Evolutionary conservation across 345 rosid species (phyloP), one percentile per base, ranked within the genome.

Genomic region (Nasturtium officinale): DNA sequence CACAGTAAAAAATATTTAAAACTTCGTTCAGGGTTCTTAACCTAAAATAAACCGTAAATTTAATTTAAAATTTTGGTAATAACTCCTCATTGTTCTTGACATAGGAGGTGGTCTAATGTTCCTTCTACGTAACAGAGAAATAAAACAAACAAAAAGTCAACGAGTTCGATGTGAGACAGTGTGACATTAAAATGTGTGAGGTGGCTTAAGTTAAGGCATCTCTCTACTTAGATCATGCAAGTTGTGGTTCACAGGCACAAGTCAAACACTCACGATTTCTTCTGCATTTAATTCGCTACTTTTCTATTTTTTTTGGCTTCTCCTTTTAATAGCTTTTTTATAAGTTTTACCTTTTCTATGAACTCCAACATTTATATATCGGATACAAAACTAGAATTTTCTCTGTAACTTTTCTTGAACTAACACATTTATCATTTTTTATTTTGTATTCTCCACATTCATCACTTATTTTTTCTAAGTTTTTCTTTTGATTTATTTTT

Each of bases 261-360:
- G 72, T 67, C 72, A 67, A 67, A 67, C 72, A 25, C 62, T 67
- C 72, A 10, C 61, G 40, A 17, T 54, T 67, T 40, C 72, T 67
- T 67, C 62, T 54, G 52, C 72, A 54, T 67, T 67, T 16, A 67
- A 67, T 54, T 48, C 46, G 18, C 7, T 52, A 25, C 57, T 13
- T 23, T 61, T 60, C 43, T 9, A 6, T 1, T 25, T 25, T 25
- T 25, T 26, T 16, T 23, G 32, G 40, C 35, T 16, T n/a, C 23
- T 17, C 17, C 28, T 11, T 2, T 58, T 32, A 57, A 10, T 18
- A 35, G 9, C 63, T 35, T 33, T 57, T 29, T 48, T 9, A 45
- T 46, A 46, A 6, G n/a, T n/a, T 29, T 46, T 17, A 30, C 29
- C 17, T 46, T 30, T 64, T 6, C 69, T 17, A 30, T 6, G 43